Evolutionary conservation across 2,329 filamentous ascomycete genomes (phyloP), one percentile per base, ranked within the genome.

Genomic region (Aspergillus eucalypticola): DNA sequence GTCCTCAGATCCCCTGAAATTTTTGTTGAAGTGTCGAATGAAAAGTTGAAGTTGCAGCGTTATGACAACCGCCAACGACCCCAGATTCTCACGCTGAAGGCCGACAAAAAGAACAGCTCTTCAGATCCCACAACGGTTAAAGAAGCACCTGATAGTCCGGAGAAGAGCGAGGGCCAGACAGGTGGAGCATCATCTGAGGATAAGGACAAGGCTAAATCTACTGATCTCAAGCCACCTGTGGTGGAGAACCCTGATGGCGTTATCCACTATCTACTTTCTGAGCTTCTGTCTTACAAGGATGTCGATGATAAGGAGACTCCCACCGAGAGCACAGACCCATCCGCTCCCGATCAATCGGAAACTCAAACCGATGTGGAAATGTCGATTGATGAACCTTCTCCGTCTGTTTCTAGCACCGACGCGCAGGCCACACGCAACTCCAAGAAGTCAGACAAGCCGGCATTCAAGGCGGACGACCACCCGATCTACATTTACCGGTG

Each of bases 401-500:
- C 71, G 19, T 71, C 74, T 35, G 68, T 73, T 48, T 68, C 73
- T 51, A 73, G 66, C 39, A 69, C 70, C 27, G 73, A 72, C 56
- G 60, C 64, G 29, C 73, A 63, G 46, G 63, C 68, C 38, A 61
- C 64, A 25, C 73, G 66, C 32, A 65, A 83, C 68, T 79, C 84
- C 56, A 87, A 90, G 75, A 91, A 92, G 72, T 60, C 78, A 4
- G 78, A 86, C 10, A 96, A 96, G 77, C 81, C 85, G 0, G 79
- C 86, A 0, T 98, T 98, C 83, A 97, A 96, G 77, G 82, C 91
- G 1, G 92, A 96, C 54, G 90, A 97, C 35, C 92, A 99, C 74
- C 92, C 93, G 0, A 97, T 96, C 61, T 99, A 96, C 78, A 89
- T 98, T 56, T 99, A 98, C 72, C 88, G 95, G 51, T 97, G 94